A percentile compares a stretch with the other conserved stretches of the same genome.
Evolutionary conservation across 441 rosid genomes (phyloP).

Genomic region (Arabidopsis hybrid): DNA sequence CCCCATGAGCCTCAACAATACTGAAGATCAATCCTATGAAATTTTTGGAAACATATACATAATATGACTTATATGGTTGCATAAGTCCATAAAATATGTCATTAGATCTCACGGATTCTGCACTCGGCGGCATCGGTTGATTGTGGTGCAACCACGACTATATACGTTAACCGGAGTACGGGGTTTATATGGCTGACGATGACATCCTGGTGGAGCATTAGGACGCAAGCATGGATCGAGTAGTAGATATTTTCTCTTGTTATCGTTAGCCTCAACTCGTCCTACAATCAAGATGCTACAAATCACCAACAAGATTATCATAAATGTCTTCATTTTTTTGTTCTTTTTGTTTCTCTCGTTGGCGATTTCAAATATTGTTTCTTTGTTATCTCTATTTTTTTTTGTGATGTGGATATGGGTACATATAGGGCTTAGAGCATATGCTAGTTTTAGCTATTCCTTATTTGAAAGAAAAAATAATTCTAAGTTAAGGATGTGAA

Average conservation of each 20-base stretch:
- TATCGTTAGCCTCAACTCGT: neutral
- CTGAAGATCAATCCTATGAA: no score
- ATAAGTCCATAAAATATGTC: no score
- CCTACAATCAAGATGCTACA: neutral
- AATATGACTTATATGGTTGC: no score
- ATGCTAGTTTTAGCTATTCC: conserved; percentile 3
- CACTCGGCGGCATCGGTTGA: neutral
- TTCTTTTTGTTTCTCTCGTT: neutral
- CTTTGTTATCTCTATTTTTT: neutral
- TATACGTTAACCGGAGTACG: neutral
- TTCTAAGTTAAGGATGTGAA: conserved; percentile 1
- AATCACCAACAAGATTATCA: conserved; percentile 17
- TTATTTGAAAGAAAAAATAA: neutral
- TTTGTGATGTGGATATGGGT: neutral
- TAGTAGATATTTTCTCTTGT: neutral
- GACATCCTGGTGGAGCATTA: conserved; percentile 19
- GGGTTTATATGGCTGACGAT: neutral
- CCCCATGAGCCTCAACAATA: no score
- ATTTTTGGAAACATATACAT: no score
- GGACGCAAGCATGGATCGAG: neutral
- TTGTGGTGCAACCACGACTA: neutral
- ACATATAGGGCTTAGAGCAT: neutral
- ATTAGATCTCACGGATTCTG: no score
- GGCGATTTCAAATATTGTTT: neutral
- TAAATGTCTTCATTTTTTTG: neutral